Evolutionary conservation across 2,329 filamentous ascomycete species (phyloP).

Genomic region (Cadophora malorum): DNA sequence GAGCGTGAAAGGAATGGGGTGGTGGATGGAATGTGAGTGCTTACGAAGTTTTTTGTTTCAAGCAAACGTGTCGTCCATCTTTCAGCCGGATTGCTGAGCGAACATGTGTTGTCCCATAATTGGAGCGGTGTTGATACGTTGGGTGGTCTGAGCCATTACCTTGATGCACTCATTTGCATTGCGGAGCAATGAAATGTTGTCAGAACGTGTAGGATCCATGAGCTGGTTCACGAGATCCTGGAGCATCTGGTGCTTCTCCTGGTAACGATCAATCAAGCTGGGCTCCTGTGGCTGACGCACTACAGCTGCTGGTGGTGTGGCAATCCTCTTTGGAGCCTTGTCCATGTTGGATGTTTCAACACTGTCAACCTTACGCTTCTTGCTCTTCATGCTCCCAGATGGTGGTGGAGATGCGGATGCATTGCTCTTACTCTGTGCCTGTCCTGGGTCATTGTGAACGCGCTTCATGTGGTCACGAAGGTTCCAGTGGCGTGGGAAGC

Average conservation of each 20-base stretch:
- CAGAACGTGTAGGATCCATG: constrained; percentile 38
- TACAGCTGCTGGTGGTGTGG: constrained; percentile 38
- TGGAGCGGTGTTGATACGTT: constrained; percentile 37
- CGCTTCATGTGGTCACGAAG: constrained; percentile 96
- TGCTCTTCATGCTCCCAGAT: constrained; percentile 36
- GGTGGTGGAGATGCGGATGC: constrained; percentile 39
- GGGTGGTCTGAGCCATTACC: constrained; percentile 42
- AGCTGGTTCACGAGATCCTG: constrained; percentile 40
- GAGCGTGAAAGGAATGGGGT: neutral
- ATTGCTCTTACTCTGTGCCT: constrained; percentile 38
- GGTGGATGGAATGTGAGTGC: constrained; percentile 13
- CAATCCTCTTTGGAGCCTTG: constrained; percentile 40
- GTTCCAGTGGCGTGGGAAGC: constrained; percentile 96
- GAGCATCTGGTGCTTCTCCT: constrained; percentile 40
- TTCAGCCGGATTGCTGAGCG: constrained; percentile 41
- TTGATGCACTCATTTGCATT: constrained; percentile 41
- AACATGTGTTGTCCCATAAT: constrained; percentile 30
- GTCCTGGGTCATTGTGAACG: constrained; percentile 68
- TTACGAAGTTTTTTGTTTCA: constrained; percentile 33
- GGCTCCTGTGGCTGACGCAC: constrained; percentile 38
- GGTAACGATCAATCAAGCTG: constrained; percentile 41
- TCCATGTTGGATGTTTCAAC: constrained; percentile 35
- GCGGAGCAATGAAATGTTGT: constrained; percentile 38
- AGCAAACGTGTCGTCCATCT: constrained; percentile 2
- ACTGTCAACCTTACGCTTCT: constrained; percentile 44